Percentiles rank a stretch among this genome's conserved stretches.
These are phyloP conservation scores for Verticillium longisporum DNA, from an alignment of 2,329 filamentous ascomycete genomes.

Conservation along the genomic window DNA sequence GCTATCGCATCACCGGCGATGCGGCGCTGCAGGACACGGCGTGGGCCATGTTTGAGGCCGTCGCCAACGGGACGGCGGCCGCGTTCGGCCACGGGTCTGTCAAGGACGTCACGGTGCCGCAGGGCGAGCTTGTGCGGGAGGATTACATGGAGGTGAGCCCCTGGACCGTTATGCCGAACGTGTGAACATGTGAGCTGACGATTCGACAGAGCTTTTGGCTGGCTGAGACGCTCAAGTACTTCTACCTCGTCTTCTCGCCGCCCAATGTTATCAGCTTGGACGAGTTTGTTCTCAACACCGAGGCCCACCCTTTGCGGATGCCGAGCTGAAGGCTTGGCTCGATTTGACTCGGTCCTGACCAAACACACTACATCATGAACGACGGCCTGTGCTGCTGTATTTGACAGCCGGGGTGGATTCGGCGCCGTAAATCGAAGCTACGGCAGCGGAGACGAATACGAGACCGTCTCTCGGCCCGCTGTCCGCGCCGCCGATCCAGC, in stretches of 20 bases:
- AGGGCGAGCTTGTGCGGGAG: background rate
- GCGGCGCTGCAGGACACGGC: slow-evolving; percentile 40
- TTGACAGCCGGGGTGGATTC: too few relatives aligned
- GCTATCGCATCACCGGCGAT: slow-evolving; percentile 45
- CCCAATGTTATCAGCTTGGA: slow-evolving; percentile 58
- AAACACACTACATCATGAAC: too few relatives aligned
- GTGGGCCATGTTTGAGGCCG: slow-evolving; percentile 45
- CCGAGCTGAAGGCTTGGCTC: background rate
- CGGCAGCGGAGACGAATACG: too few relatives aligned
- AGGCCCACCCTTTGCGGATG: slow-evolving; percentile 37
- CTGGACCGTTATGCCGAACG: too few relatives aligned
- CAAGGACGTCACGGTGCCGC: slow-evolving; percentile 37
- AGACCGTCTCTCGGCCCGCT: too few relatives aligned
- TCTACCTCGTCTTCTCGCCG: slow-evolving; percentile 64
- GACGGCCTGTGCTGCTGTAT: too few relatives aligned
- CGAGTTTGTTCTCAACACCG: slow-evolving; percentile 56
- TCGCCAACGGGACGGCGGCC: slow-evolving; percentile 37
- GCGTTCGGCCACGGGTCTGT: slow-evolving; percentile 41
- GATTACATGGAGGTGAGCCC: background rate
- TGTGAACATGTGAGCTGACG: too few relatives aligned
- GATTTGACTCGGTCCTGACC: too few relatives aligned
- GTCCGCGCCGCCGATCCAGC: too few relatives aligned
- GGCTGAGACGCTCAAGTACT: slow-evolving; percentile 69
- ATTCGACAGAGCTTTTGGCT: slow-evolving; percentile 62
- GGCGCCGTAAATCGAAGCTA: too few relatives aligned